Evolutionary conservation across 805 yeast species (phyloP), one percentile per base, ranked within the genome.

Genomic region (Pichia deserticola): DNA sequence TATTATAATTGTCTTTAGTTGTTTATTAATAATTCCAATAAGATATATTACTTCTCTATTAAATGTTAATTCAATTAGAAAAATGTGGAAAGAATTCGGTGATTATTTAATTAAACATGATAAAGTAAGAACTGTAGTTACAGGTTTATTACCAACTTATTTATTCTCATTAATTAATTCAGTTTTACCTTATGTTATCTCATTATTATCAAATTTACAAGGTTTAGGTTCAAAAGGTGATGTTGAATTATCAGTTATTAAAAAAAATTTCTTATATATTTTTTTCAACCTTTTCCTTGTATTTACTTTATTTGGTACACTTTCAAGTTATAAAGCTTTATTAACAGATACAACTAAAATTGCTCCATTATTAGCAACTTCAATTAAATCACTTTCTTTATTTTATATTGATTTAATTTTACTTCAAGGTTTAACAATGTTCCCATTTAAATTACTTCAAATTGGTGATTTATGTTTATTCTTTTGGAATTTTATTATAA

Each of bases 381-480:
- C 82, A 1, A 68, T 79, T 48, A 76, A 75, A 58, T 69, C 73
- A 40, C 63, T 77, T 36, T 76, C 82, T 3, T 64, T 79, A 42
- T 79, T 79, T 56, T 79, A 79, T 54, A 78, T 75, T 46, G 80
- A 79, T 59, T 70, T 79, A 65, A 84, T 85, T 51, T 69, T 85
- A 27, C 73, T 85, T 50, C 93, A 86, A 63, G 93, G 89, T 0
- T 58, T 80, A 46, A 80, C 81, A 1, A 77, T 80, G 81, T 77
- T 79, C 56, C 84, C 84, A 5, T 76, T 78, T 40, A 72, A 77
- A 48, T 65, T 79, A 40, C 65, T 79, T 12, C 84, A 80, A 59
- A 64, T 76, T 39, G 81, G 82, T 20, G 84, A 79, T 60, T 67
- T 79, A 36, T 67, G 72, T 5, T 57, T 74, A 28, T 58, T 78